Evolutionary conservation across 2,329 filamentous ascomycete genomes (phyloP), one percentile per base, ranked within the genome.

Genomic region (Pseudogymnoascus sp.): DNA sequence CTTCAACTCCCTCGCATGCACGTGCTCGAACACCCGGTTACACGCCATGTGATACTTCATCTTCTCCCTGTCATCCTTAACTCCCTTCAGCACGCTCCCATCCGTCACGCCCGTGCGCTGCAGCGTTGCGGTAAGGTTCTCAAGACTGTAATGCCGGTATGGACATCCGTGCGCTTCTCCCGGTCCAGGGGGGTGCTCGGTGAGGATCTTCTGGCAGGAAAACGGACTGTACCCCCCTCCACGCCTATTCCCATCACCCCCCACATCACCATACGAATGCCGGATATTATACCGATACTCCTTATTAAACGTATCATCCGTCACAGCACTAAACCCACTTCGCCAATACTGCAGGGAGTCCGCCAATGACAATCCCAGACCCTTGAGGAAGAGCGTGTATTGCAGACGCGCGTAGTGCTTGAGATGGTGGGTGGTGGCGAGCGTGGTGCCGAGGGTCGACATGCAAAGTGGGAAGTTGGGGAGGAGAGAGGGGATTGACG

Each of bases 241-340:
- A 62, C 93, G 85, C 34, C 93, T 85, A 73, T 96, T 97, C 18
- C 86, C 82, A 75, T 97, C 93, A 64, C 93, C 93, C 63, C 95
- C 95, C 0, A 97, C 95, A 71, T 97, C 93, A 68, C 95, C 95
- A 74, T 97, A 99, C 0, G 82, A 77, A 81, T 99, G 93, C n/a
- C 93, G 89, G 64, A 97, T 85, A 74, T 99, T 97, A 82, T 99
- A 99, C 51, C 90, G 85, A 78, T 99, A 97, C 73, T 97, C 92
- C 73, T 97, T 97, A 77, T 96, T 96, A 82, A 97, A 99, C 37
- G 88, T 88, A 71, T 97, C 93, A 71, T 97, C 95, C 0, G 90
- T 93, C 67, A 96, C 86, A 68, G 91, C 89, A 73, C 86, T 86
- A 83, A 99, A 97, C 29, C 83, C 81, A 66, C 86, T 83, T 10